Conservation (phyloP, 2,329 filamentous ascomycete species). For the Pseudocercospora fijiensis region DNA sequence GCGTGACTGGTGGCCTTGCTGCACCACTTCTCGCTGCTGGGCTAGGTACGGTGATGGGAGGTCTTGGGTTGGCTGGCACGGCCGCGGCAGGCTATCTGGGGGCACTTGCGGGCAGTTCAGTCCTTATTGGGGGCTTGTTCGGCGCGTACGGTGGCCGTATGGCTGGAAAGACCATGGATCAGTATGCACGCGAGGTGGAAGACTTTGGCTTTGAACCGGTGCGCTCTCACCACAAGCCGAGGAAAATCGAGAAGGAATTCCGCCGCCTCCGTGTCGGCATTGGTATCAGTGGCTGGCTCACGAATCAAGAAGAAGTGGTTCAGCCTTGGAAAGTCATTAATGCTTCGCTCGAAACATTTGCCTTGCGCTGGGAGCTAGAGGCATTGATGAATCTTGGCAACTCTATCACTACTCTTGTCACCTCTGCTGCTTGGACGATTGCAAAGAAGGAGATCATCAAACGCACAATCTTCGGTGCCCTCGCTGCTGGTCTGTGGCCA, state of each 20-base stretch:
- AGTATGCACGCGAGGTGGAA: conserved; percentile 80
- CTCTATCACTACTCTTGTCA: conserved; percentile 73
- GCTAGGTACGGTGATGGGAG: conserved; percentile 63
- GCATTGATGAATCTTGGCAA: conserved; percentile 74
- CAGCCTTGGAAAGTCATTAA: conserved; percentile 77
- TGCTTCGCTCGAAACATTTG: conserved; percentile 72
- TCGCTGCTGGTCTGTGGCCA: conserved; percentile 52
- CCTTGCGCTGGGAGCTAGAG: conserved; percentile 78
- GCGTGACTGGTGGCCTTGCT: conserved; percentile 74
- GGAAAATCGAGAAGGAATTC: conserved; percentile 51
- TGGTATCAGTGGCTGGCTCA: conserved; percentile 78
- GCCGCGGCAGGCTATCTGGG: conserved; percentile 78
- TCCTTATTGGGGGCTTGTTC: conserved; percentile 81
- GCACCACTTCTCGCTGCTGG: conserved; percentile 75
- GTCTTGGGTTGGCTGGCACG: conserved; percentile 47
- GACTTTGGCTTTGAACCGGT: conserved; percentile 86
- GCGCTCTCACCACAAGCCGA: conserved; percentile 56
- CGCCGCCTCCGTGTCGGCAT: conserved; percentile 71
- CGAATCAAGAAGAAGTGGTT: conserved; percentile 67
- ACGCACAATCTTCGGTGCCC: conserved; percentile 50
- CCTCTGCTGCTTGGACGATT: conserved; percentile 74
- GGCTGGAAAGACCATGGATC: conserved; percentile 81
- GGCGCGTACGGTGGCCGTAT: conserved; percentile 87
- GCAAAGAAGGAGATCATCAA: conserved; percentile 75
- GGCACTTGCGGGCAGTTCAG: conserved; percentile 72